These are phyloP conservation scores for Penicillium sp. DNA, from an alignment of 2,329 filamentous ascomycete genomes.

Conservation along the genomic window DNA sequence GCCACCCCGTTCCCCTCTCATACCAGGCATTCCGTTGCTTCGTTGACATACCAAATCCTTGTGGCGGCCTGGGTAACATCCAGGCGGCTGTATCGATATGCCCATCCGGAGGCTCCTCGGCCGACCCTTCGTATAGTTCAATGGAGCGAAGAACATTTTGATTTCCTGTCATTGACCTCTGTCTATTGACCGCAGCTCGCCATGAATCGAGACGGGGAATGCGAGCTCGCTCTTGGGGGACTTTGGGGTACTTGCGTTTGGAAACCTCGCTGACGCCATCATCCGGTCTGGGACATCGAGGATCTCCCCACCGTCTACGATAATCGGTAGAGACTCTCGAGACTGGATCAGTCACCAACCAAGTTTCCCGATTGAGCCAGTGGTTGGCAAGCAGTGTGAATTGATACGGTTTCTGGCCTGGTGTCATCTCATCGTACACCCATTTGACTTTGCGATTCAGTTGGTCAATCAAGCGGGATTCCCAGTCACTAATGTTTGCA, in stretches of 20 bases:
- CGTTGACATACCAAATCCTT: constrained; percentile 32
- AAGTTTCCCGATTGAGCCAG: constrained; percentile 38
- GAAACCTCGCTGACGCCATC: constrained; percentile 14
- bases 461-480: constrained; percentile 31
- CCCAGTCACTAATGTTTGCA: constrained; percentile 27
- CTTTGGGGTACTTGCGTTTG: constrained; percentile 24
- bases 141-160: constrained; percentile 25
- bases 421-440: constrained; percentile 34
- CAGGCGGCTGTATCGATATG: constrained; percentile 37
- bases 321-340: constrained; percentile 29
- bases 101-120: constrained; percentile 34
- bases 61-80: constrained; percentile 37
- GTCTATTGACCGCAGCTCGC: constrained; percentile 34
- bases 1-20: constrained; percentile 36
- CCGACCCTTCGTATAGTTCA: constrained; percentile 32
- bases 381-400: constrained; percentile 38
- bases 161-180: constrained; percentile 27
- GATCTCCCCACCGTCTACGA: constrained; percentile 31
- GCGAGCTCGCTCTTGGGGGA: constrained; percentile 15
- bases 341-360: constrained; percentile 36
- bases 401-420: constrained; percentile 36
- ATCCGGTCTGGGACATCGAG: constrained; percentile 30
- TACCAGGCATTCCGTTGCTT: constrained; percentile 36
- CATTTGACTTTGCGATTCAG: constrained; percentile 35
- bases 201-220: constrained; percentile 35